Base-by-base conservation (phyloP, 208 protist genomes). In the Leishmania major region DNA sequence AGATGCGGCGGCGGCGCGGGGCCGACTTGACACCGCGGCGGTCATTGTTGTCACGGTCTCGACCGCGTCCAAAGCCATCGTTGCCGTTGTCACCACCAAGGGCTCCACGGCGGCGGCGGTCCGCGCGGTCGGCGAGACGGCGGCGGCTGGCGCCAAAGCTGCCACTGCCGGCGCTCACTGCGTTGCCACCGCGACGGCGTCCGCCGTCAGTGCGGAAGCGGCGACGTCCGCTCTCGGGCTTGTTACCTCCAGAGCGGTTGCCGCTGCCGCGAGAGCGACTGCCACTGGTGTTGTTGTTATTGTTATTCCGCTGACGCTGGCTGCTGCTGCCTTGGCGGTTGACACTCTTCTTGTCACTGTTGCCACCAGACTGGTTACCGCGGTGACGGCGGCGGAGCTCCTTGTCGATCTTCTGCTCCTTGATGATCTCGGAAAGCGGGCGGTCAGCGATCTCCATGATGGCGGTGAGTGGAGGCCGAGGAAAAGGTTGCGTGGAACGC, bases 361-460 rank as follows among this genome's bases (percentile, higher is more conserved):
- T 67, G 4, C 87, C 62, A 40, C 75, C 80, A 19, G 78, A 17
- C 40, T 75, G 82, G 49, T 71, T 78, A 69, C 86, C 72, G 83
- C 85, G 87, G 43, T 79, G 80, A 71, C 88, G 89, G 59, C 87
- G 86, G 78, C 84, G 87, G 15, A 96, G 92, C 79, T 93, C 89
- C 75, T 91, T 87, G 71, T 78, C 89, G 55, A 96, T 96, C 71
- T 96, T 95, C 83, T 97, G 92, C 84, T 96, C 92, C 89, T 96
- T 96, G 86, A 97, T 97, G 80, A 94, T 89, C 77, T 97, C 90
- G 59, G 87, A 88, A 28, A 97, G 93, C 35, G 95, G 89, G 67
- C 89, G 86, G 85, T 97, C 93, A 22, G 90, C 82, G 75, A 96
- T 95, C 81, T 97, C 93, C 95, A 97, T 96, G 55, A 37, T 90